Percentiles rank a stretch among this genome's conserved stretches.
Conservation (phyloP, 1,284 basidiomycete genomes). For the Stereum hirsutum region DNA sequence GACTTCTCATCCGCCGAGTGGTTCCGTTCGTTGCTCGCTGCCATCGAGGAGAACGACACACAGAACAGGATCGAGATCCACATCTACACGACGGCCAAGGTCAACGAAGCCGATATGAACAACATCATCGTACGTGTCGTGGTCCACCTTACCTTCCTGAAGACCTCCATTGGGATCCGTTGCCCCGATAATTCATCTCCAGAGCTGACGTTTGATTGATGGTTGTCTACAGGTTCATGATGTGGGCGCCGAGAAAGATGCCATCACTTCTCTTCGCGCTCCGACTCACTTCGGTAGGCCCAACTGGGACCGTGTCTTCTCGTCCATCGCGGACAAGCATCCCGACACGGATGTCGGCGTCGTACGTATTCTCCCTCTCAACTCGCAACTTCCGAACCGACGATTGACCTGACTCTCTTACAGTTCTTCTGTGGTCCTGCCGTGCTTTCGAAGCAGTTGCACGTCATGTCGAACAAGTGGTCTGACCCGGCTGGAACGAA, state of each 20-base stretch:
- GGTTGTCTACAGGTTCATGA: no score
- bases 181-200: no score
- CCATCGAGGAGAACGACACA: constrained; percentile 85
- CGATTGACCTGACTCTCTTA: no score
- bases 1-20: constrained; percentile 82
- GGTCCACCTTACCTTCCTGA: no score
- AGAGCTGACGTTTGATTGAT: no score
- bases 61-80: constrained; percentile 82
- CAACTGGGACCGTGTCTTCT: constrained; percentile 86
- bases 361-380: no score
- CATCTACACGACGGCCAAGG: constrained; percentile 82
- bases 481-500: constrained; percentile 70
- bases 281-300: constrained; percentile 92
- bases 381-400: no score
- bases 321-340: constrained; percentile 69
- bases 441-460: constrained; percentile 60
- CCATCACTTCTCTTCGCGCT: constrained; percentile 75
- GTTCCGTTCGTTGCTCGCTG: constrained; percentile 89
- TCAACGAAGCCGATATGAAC: constrained; percentile 84
- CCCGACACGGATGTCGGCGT: constrained; percentile 81
- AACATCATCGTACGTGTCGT: constrained; percentile 84
- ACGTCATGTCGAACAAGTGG: constrained; percentile 77
- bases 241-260: constrained; percentile 82
- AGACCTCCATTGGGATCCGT: no score
- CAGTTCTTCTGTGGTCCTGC: constrained; percentile 81